Evolutionary conservation across 2,329 filamentous ascomycete genomes (phyloP).

Genomic region (Alternaria brassicicola): DNA sequence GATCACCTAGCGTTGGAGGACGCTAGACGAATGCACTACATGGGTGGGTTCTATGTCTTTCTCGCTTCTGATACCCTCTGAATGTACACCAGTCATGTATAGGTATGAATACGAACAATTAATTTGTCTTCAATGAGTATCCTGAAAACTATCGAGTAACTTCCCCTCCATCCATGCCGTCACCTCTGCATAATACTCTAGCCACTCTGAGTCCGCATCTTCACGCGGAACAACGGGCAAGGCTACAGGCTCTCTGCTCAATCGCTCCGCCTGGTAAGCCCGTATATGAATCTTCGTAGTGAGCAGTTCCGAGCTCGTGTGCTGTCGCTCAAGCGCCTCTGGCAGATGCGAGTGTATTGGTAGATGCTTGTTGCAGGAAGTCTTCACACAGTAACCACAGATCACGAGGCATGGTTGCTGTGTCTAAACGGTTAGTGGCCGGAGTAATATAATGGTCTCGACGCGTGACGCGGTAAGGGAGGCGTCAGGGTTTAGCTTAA

Average conservation of each 20-base stretch:
- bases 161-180: constrained; percentile 7
- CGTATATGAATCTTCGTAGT: background rate
- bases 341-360: background rate
- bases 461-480: constrained; percentile 21
- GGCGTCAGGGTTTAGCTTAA: constrained; percentile 7
- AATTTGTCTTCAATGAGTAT: background rate
- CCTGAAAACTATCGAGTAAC: background rate
- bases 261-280: background rate
- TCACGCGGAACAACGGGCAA: background rate
- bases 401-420: constrained; percentile 5
- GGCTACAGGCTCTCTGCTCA: background rate
- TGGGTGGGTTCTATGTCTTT: background rate
- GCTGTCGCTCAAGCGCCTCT: background rate
- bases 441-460: constrained; percentile 19
- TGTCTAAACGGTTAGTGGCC: constrained; percentile 4
- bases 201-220: constrained; percentile 8
- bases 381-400: background rate
- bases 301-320: background rate
- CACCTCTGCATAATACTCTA: constrained; percentile 6
- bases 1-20: constrained; percentile 20
- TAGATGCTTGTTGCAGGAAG: too few species aligned
- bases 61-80: background rate
- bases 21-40: constrained; percentile 5
- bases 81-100: background rate
- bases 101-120: background rate